phyloP scores from a whole-genome alignment of 768 basidiomycete genomes.

The Imleria badia region DNA sequence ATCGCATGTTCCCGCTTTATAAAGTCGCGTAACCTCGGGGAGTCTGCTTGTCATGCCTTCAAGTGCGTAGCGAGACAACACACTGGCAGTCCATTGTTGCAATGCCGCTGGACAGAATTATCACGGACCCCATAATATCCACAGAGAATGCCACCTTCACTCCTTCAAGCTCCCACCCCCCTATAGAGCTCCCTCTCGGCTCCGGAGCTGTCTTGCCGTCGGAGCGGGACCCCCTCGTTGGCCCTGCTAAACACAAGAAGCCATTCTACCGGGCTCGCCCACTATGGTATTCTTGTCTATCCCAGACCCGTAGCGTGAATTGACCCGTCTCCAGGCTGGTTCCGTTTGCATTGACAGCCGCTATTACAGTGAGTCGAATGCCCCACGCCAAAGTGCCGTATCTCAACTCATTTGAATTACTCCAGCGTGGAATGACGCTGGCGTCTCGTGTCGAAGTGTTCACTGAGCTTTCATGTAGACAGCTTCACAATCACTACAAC shows the following conservation, averaged over 20 bases:
- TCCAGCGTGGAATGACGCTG: slow-evolving; percentile 75
- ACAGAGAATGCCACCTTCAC: slow-evolving; percentile 33
- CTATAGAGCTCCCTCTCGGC: slow-evolving; percentile 19
- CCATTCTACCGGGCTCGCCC: slow-evolving; percentile 52
- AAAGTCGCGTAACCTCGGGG: slow-evolving; percentile 12
- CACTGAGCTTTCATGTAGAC: slow-evolving; percentile 72
- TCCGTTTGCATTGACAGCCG: slow-evolving; percentile 64
- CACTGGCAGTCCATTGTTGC: slow-evolving; percentile 1
- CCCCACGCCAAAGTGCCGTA: background rate
- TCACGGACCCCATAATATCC: slow-evolving; percentile 35
- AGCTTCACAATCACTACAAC: slow-evolving; percentile 48
- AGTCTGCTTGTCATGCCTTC: slow-evolving; percentile 10
- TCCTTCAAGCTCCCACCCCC: slow-evolving; percentile 18
- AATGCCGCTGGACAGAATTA: slow-evolving; percentile 32
- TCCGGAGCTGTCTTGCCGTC: slow-evolving; percentile 19
- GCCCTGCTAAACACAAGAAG: slow-evolving; percentile 33
- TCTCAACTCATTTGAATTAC: slow-evolving; percentile 7
- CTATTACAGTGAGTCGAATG: slow-evolving; percentile 57
- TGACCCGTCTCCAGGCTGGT: slow-evolving; percentile 52
- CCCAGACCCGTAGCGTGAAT: background rate
- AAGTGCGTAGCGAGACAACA: background rate
- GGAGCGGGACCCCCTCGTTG: slow-evolving; percentile 36
- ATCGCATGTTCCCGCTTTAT: slow-evolving; percentile 25
- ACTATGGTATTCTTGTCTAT: slow-evolving; percentile 37
- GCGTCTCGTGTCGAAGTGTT: slow-evolving; percentile 79